These are phyloP conservation scores for Emericellopsis terricola DNA, from an alignment of 495 filamentous ascomycete species.

Conservation along the genomic window DNA sequence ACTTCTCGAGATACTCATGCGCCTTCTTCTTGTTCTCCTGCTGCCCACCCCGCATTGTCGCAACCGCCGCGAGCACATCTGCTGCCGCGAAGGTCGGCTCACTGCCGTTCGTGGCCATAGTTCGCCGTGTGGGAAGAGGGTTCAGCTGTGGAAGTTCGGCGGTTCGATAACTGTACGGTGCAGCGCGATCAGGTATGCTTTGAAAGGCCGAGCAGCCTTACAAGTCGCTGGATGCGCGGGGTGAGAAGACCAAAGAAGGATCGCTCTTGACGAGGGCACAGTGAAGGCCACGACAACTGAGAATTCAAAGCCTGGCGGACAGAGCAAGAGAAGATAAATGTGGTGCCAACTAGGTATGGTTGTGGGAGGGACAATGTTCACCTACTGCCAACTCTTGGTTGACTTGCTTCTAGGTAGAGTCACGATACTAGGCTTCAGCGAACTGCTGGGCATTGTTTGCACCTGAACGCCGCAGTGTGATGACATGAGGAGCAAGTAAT, in stretches of 20 bases:
- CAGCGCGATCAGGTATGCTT: too few species aligned
- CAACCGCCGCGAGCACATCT: slow-evolving; percentile 63
- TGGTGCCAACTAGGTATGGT: not conserved
- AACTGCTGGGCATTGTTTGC: not conserved
- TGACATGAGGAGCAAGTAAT: not conserved
- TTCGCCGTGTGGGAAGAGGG: slow-evolving; percentile 8
- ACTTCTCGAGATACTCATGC: slow-evolving; percentile 77
- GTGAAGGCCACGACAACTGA: not conserved
- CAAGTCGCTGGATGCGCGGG: too few species aligned
- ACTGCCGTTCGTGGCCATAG: slow-evolving; percentile 52
- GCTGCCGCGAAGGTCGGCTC: slow-evolving; percentile 55
- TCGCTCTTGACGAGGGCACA: too few species aligned
- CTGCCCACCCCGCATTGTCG: slow-evolving; percentile 79
- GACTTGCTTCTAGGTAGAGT: not conserved
- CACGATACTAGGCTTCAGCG: too few species aligned
- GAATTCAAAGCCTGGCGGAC: too few species aligned
- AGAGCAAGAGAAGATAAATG: not conserved
- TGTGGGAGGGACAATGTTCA: not conserved
- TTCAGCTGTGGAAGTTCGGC: too few species aligned
- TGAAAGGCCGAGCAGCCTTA: too few species aligned
- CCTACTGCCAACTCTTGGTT: not conserved
- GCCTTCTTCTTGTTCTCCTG: slow-evolving; percentile 73
- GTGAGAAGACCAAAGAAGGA: too few species aligned
- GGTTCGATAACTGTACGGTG: too few species aligned
- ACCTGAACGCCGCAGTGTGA: not conserved